Conservation (phyloP, 2,329 filamentous ascomycete genomes). For the Ceratocystiopsis sp. region DNA sequence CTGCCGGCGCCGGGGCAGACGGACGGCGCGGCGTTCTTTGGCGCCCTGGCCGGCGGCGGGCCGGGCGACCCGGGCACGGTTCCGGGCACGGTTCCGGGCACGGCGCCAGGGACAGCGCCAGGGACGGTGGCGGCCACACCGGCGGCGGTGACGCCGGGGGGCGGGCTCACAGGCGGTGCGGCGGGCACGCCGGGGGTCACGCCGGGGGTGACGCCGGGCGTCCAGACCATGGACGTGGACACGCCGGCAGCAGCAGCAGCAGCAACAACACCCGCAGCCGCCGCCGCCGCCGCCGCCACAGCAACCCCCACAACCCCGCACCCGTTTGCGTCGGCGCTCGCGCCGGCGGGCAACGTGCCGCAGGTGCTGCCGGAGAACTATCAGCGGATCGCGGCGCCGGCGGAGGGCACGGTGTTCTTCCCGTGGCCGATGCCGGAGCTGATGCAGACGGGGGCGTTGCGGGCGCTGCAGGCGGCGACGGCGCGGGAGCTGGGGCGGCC, state of each 20-base stretch:
- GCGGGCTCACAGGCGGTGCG: not conserved
- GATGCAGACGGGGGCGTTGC: constrained; percentile 52
- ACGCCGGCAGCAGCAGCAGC: not conserved
- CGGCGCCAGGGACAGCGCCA: constrained; percentile 6
- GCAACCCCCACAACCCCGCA: not conserved
- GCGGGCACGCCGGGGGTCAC: not conserved
- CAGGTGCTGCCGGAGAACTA: constrained; percentile 32
- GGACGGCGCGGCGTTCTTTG: constrained; percentile 18
- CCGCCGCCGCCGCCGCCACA: too few species aligned
- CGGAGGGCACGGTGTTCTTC: constrained; percentile 43
- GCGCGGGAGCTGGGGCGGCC: not conserved
- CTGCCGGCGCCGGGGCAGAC: constrained; percentile 44
- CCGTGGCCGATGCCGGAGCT: constrained; percentile 62
- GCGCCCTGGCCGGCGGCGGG: not conserved
- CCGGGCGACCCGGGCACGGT: not conserved
- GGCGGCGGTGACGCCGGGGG: not conserved
- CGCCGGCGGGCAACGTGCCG: constrained; percentile 8
- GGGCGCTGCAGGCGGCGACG: constrained; percentile 39
- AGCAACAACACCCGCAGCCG: not conserved
- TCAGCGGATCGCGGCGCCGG: constrained; percentile 35
- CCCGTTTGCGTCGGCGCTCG: constrained; percentile 13
- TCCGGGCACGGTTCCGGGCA: constrained; percentile 6
- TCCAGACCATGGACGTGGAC: not conserved
- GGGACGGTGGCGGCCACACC: constrained; percentile 7
- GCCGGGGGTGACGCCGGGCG: too few species aligned